These are phyloP conservation scores for Ramicandelaber brevisporus DNA, from an alignment of 192 early-diverging fungal genomes.

Conservation along the genomic window DNA sequence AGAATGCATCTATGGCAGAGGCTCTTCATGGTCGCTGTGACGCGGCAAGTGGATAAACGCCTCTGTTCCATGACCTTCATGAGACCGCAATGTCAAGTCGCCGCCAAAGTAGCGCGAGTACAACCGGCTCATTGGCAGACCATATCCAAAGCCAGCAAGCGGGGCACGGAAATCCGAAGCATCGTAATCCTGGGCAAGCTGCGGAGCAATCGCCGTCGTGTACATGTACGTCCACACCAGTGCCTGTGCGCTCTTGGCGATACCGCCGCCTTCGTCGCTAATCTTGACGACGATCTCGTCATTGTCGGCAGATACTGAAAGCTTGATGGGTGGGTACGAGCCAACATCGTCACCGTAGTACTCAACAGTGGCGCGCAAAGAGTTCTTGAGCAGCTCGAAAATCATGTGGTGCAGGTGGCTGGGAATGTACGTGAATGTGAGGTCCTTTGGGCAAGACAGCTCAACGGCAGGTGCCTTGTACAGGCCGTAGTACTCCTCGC, in stretches of 20 bases:
- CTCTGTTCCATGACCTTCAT: conserved; percentile 90
- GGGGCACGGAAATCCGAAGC: conserved; percentile 57
- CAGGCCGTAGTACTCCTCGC: conserved; percentile 74
- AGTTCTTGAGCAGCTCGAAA: conserved; percentile 96
- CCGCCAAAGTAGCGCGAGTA: conserved; percentile 96
- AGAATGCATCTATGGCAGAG: conserved; percentile 44
- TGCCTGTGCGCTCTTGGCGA: conserved; percentile 61
- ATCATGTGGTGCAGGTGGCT: conserved; percentile 90
- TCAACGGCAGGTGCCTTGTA: conserved; percentile 60
- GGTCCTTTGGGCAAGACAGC: conserved; percentile 39
- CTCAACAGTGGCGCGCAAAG: conserved; percentile 83
- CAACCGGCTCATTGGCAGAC: conserved; percentile 56
- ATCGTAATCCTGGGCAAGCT: conserved; percentile 37
- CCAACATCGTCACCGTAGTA: conserved; percentile 59
- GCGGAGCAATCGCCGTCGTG: conserved; percentile 45
- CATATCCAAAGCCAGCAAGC: conserved; percentile 80
- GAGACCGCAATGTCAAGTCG: conserved; percentile 71
- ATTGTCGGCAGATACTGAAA: conserved; percentile 64
- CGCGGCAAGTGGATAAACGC: conserved; percentile 80
- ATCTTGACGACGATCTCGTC: conserved; percentile 95
- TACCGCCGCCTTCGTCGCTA: conserved; percentile 85
- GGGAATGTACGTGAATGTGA: conserved; percentile 90
- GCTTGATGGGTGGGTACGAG: conserved; percentile 76
- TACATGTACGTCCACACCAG: conserved; percentile 94
- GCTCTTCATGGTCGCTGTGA: conserved; percentile 74